Conservation (phyloP, 2,329 filamentous ascomycete genomes). For the Aspergillus jensenii region DNA sequence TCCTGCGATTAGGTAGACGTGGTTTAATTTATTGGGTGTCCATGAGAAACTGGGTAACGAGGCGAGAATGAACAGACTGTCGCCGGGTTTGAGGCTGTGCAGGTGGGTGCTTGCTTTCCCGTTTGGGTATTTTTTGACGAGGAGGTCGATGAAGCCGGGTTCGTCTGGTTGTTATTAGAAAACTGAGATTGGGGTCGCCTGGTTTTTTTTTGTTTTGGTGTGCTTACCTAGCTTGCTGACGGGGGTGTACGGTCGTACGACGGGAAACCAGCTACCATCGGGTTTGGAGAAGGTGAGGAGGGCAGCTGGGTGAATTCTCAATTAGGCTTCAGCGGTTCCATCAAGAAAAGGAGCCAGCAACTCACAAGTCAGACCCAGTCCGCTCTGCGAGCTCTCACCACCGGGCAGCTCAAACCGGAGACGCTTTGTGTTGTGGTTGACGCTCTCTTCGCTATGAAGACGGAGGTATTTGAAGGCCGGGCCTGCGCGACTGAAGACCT, state of each 20-base stretch:
- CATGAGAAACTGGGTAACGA: constrained; percentile 57
- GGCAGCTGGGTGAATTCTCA: constrained; percentile 41
- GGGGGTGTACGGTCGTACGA: constrained; percentile 67
- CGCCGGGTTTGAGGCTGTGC: constrained; percentile 64
- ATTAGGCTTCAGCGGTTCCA: background rate
- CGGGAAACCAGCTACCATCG: constrained; percentile 57
- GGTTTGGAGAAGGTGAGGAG: constrained; percentile 63
- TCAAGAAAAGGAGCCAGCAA: background rate
- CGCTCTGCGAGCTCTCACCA: constrained; percentile 5
- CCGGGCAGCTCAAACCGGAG: constrained; percentile 11
- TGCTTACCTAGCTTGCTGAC: constrained; percentile 52
- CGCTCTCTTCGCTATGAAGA: constrained; percentile 6
- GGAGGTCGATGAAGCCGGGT: constrained; percentile 60
- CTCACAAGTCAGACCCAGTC: constrained; percentile 14
- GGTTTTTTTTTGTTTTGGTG: too few relatives aligned
- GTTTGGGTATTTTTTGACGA: constrained; percentile 68
- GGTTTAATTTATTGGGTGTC: constrained; percentile 49
- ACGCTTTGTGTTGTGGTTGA: constrained; percentile 15
- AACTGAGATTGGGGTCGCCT: background rate
- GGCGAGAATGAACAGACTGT: constrained; percentile 58
- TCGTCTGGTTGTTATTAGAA: constrained; percentile 44
- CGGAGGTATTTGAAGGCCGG: constrained; percentile 6
- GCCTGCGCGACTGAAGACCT: background rate
- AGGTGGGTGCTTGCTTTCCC: constrained; percentile 65
- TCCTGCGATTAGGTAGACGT: constrained; percentile 67